Evolutionary conservation across 2,329 filamentous ascomycete species (phyloP).

Genomic region (Aspergillus sp.): DNA sequence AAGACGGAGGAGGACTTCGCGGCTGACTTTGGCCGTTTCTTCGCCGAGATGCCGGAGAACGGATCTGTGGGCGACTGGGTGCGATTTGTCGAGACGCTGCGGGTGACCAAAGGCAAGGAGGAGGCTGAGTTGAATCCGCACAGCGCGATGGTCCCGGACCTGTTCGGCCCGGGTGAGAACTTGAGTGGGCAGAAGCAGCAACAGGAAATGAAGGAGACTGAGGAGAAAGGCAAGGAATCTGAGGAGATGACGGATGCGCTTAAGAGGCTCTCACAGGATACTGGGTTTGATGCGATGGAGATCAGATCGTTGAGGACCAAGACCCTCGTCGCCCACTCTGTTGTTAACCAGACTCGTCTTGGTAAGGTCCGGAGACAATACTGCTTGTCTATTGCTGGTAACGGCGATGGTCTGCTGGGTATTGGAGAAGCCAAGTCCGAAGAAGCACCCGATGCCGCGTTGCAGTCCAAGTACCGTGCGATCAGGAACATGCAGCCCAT

Average conservation of each 20-base stretch:
- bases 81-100: slow-evolving; percentile 40
- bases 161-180: slow-evolving; percentile 41
- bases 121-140: slow-evolving; percentile 45
- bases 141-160: slow-evolving; percentile 45
- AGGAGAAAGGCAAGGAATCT: slow-evolving; percentile 21
- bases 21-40: slow-evolving; percentile 49
- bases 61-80: slow-evolving; percentile 38
- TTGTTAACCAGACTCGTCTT: slow-evolving; percentile 90
- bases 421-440: slow-evolving; percentile 85
- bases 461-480: slow-evolving; percentile 71
- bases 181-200: slow-evolving; percentile 22
- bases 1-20: slow-evolving; percentile 57
- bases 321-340: slow-evolving; percentile 63
- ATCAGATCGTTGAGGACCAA: slow-evolving; percentile 57
- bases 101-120: slow-evolving; percentile 46
- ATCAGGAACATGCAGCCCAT: slow-evolving; percentile 93
- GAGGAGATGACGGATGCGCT: slow-evolving; percentile 35
- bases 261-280: slow-evolving; percentile 50
- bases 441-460: slow-evolving; percentile 59
- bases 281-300: slow-evolving; percentile 46
- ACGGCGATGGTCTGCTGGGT: slow-evolving; percentile 76
- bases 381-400: slow-evolving; percentile 74
- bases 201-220: slow-evolving; percentile 22
- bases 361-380: slow-evolving; percentile 81
- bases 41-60: slow-evolving; percentile 46